A percentile compares a stretch with the other conserved stretches of the same genome.
These are phyloP conservation scores for Moricandia arvensis DNA, from an alignment of 345 rosid genomes.

Conservation along the genomic window DNA sequence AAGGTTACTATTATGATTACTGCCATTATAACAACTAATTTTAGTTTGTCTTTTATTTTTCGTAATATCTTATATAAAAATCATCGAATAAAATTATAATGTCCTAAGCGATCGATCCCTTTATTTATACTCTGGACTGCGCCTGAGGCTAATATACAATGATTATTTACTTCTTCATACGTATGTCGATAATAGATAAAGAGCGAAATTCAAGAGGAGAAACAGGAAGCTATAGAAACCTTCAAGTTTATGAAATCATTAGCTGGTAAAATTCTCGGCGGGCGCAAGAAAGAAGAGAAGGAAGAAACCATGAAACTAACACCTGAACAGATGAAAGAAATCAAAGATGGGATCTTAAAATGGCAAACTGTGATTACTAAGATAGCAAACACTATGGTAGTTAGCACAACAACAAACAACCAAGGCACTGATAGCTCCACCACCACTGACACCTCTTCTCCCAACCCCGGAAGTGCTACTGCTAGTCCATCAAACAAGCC, in stretches of 20 bases:
- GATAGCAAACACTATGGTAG: slow-evolving; percentile 25
- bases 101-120: neutral
- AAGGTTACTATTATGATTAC: neutral
- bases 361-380: slow-evolving; percentile 22
- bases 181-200: neutral
- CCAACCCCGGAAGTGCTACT: neutral
- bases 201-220: slow-evolving; percentile 20
- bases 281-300: neutral
- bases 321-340: slow-evolving; percentile 24
- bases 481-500: neutral
- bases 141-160: neutral
- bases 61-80: neutral
- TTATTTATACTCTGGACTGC: too few species aligned
- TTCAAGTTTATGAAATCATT: slow-evolving; percentile 9
- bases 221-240: slow-evolving; percentile 21
- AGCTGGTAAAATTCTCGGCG: slow-evolving; percentile 10
- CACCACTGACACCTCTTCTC: too few species aligned
- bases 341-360: slow-evolving; percentile 35
- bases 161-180: neutral
- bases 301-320: slow-evolving; percentile 17
- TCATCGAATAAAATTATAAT: neutral
- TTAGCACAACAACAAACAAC: neutral
- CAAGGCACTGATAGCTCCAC: neutral
- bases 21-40: too few species aligned
- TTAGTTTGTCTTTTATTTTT: neutral